Evolutionary conservation across 306 rosid species (phyloP), one percentile per base, ranked within the genome.

Genomic region (Quercus wislizeni): DNA sequence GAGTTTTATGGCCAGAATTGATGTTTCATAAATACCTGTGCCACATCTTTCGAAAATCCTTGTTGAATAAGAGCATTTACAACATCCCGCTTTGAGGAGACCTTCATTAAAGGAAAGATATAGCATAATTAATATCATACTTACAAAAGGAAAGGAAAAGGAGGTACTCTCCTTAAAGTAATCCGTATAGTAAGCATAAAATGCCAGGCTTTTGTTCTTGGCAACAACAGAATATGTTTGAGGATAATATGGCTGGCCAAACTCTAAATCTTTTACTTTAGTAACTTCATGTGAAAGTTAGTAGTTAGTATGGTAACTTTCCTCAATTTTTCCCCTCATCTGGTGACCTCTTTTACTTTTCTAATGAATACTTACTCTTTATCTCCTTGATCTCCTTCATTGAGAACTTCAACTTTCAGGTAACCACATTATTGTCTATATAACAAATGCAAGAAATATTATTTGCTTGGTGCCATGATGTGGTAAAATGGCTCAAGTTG

Each of bases 41-140:
- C 92, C 75, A 95, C 98, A 83, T 92, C 99, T 31, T 86, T 86
- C 52, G 99, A 92, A 82, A 95, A 95, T 27, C 97, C 98, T 59
- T 86, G 89, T 79, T 86, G 87, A 83, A 86, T 78, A 63, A 92
- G 90, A 79, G 91, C 90, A 65, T 78, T 79, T 69, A 91, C 75
- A 62, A 92, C 83, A 71, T 89, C 92, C 83, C 84, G 78, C 91
- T 92, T 94, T 41, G 97, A 86, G 69, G 93, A 79, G 78, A 94
- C 86, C 97, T 92, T 76, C 71, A 74, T 80, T 70, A 21, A 72
- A 76, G 62, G 78, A 87, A 84, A 70, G 71, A 5, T 68, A 43
- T 25, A 52, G 15, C 77, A 55, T 25, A 75, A 63, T 76, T 51
- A 49, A 61, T 71, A 63, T 31, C 30, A 61, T 43, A 11, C 43